These are phyloP conservation scores for Calycina herbarum DNA, from an alignment of 2,329 filamentous ascomycete genomes.

Conservation along the genomic window DNA sequence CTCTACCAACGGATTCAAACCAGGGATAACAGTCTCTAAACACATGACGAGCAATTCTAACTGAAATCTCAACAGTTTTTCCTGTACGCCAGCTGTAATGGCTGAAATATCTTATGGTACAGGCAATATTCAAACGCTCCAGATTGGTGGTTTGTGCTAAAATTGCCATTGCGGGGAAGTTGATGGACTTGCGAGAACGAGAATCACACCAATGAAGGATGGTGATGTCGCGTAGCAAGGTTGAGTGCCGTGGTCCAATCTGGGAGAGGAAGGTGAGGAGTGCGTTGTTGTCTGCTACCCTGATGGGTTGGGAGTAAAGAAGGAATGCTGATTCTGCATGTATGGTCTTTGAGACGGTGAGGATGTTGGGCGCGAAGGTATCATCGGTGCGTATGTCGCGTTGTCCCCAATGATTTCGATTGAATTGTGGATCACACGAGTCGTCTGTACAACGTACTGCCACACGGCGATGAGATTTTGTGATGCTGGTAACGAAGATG, in stretches of 20 bases:
- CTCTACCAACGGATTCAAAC: not conserved
- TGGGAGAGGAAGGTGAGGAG: not conserved
- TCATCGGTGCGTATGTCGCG: no score
- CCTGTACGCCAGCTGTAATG: not conserved
- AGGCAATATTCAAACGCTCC: not conserved
- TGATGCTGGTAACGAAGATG: not conserved
- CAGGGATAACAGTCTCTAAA: not conserved
- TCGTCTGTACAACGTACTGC: not conserved
- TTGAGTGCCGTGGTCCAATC: not conserved
- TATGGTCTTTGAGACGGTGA: not conserved
- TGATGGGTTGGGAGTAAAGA: not conserved
- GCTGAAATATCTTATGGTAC: not conserved
- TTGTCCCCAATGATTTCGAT: not conserved
- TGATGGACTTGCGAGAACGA: not conserved
- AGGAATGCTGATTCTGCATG: not conserved
- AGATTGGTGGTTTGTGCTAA: not conserved
- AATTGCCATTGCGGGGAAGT: not conserved
- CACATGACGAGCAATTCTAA: not conserved
- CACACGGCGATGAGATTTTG: not conserved
- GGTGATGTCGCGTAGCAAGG: not conserved
- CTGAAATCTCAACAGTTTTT: not conserved
- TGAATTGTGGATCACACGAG: not conserved
- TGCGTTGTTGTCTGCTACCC: not conserved
- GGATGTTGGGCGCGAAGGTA: not conserved
- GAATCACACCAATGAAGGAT: not conserved